phyloP scores from a whole-genome alignment of 2,329 filamentous ascomycete genomes.

The Zasmidium angulare region DNA sequence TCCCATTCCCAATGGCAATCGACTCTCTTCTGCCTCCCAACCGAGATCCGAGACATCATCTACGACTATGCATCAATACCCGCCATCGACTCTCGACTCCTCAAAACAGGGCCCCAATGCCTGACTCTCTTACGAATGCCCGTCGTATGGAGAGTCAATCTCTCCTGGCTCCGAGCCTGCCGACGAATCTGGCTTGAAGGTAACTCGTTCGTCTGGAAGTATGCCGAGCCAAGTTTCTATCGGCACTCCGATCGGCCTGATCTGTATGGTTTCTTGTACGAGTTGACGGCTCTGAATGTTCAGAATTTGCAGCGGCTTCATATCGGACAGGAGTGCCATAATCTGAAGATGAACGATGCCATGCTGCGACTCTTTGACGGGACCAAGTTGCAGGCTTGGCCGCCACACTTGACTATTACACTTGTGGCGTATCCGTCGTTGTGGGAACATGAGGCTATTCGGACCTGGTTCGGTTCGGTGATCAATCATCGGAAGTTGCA shows the following conservation, averaged over 20 bases:
- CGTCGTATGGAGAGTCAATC: background rate
- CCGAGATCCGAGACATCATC: background rate
- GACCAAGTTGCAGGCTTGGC: background rate
- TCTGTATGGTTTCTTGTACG: background rate
- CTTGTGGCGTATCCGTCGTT: background rate
- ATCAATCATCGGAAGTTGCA: background rate
- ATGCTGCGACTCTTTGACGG: background rate
- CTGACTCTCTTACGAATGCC: background rate
- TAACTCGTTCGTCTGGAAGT: background rate
- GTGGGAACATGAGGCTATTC: background rate
- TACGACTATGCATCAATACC: constrained; percentile 1
- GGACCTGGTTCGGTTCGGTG: background rate
- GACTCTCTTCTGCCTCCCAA: background rate
- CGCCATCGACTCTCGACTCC: background rate
- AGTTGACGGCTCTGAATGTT: background rate
- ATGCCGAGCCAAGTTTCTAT: background rate
- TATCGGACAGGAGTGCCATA: background rate
- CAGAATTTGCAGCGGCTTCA: background rate
- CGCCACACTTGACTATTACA: background rate
- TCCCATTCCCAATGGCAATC: constrained; percentile 1
- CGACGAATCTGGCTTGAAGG: constrained; percentile 1
- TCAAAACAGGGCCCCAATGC: background rate
- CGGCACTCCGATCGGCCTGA: background rate
- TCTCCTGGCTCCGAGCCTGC: background rate
- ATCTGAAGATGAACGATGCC: background rate